Percentiles rank a stretch among this genome's conserved stretches.
Conservation (phyloP, 176 grass and related monocot genomes). For the Triticum aestivum region IWGSC_CS_RefSeq_v2.1 NC_057798.1:140916211-140916710, state of each 20-base stretch:
- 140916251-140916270: background rate
- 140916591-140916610: background rate
- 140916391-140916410: conserved; percentile 76
- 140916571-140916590: too few species aligned
- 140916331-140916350: conserved; percentile 23
- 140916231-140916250: background rate
- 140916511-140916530: background rate
- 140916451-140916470: conserved; percentile 90
- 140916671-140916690: background rate
- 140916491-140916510: background rate
- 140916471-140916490: conserved; percentile 51
- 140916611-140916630: background rate
- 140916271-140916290: background rate
- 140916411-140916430: conserved; percentile 64
- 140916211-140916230: background rate
- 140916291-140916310: background rate
- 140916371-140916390: conserved; percentile 63
- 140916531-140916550: background rate
- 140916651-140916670: background rate
- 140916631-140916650: background rate
- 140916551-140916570: too few species aligned
- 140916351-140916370: conserved; percentile 89
- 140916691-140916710: background rate
- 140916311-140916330: background rate
- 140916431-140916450: conserved; percentile 87